Base-by-base conservation (phyloP, 2,329 filamentous ascomycete genomes). In the Paraconiothyrium brasiliense region DNA sequence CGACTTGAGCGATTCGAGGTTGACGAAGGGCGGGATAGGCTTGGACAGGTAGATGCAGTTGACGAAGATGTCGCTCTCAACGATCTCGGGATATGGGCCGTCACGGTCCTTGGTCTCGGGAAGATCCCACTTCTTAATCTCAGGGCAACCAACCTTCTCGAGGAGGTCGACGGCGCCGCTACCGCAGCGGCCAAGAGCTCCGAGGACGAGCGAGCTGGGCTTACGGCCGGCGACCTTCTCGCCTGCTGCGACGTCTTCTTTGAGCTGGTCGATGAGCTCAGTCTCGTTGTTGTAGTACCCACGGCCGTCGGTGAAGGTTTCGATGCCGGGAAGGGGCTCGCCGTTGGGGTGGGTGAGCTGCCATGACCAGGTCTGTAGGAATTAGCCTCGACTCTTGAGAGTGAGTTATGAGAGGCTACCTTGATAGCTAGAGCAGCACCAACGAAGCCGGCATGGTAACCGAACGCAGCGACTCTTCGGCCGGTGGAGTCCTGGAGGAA, bases 141-240 rank as follows among this genome's bases (percentile, higher is more conserved):
- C 85, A 14, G 88, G 84, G 54, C 94, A 84, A 60, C 93, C 94
- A 14, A 89, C 90, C 79, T 90, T 89, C 69, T 87, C 83, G 78
- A 91, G 92, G 61, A 94, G 84, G 70, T 97, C 91, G 41, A 94
- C 89, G 22, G 94, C 94, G 64, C 94, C 94, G 49, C 86, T 88
- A 59, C 94, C 93, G 75, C 94, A 97, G 68, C 94, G 89, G 44
- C 92, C 90, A n/a, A 91, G 84, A 9, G 76, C 77, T 13, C 94
- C 94, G 66, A 97, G 94, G 57, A 97, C 89, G 62, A 98, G 87
- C 62, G 93, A 88, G 65, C 87, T 87, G 4, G 93, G 93, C 70
- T 86, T 82, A 66, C 84, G 85, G 52, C 91, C 91, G 10, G 84
- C 84, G 75, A 91, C 89, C 74, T 87, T 87, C 72, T 87, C 85